Base-by-base conservation (phyloP, 1,284 basidiomycete species). In the Athelia sp. region DNA sequence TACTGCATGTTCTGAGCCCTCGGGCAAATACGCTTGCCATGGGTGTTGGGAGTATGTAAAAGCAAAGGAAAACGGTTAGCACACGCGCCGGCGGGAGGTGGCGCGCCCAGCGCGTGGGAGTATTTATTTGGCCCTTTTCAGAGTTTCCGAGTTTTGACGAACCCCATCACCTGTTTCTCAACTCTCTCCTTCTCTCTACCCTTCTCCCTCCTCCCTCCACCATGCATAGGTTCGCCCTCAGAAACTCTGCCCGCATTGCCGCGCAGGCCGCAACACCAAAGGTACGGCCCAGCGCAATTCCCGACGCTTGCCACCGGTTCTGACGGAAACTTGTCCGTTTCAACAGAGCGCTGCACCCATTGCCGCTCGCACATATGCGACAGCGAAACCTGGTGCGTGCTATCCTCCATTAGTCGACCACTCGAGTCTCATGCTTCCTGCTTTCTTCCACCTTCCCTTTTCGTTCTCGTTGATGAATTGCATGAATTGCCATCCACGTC, bases 301-400 rank as follows among this genome's bases (percentile, higher is more conserved):
- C 14, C 15, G 52, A 4, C 4, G 15, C 49, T 56, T 50, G 49
- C 54, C 47, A 24, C 51, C 56, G 58, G 54, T 38, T 14, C 55
- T 42, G 48, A 35, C 48, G 50, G 56, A 40, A 40, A 40, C 48
- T 58, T 55, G 54, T 54, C 53, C 54, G 63, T 67, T 21, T 60
- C 57, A 60, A 46, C 61, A 81, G 77, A 75, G 73, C 69, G 68
- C 73, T 60, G 66, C 74, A 62, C 73, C 76, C 58, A 62, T 76
- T 61, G 70, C 80, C 53, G 73, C 84, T 67, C 90, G 90, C 68
- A 79, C 88, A 59, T 98, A 98, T 79, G 96, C 96, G 64, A 95
- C 96, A 62, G 93, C 94, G 68, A 99, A 99, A 80, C 87, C 96
- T 72, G 90, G 93, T 96, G 64, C 59, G 88, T 81, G 47, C 47